These are phyloP conservation scores for Yamadazyma atmosphaerica DNA, from an alignment of 1,139 yeast genomes.

Conservation along the genomic window DNA sequence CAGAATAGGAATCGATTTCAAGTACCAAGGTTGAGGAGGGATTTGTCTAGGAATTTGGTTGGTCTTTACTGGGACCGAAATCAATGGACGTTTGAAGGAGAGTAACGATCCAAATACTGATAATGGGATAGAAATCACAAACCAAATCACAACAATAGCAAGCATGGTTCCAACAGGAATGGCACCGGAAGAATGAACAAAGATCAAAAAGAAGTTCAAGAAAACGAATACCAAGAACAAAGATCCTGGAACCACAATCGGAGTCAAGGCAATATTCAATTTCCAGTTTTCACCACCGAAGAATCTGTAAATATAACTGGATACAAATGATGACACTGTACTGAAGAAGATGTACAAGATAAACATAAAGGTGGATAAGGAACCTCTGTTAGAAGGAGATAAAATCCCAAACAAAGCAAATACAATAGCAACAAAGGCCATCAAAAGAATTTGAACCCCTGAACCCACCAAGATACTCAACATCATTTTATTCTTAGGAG, in stretches of 20 bases:
- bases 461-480: constrained; percentile 84
- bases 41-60: constrained; percentile 95
- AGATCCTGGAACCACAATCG: constrained; percentile 78
- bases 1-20: constrained; percentile 66
- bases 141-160: constrained; percentile 83
- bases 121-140: constrained; percentile 79
- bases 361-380: constrained; percentile 87
- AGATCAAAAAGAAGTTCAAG: constrained; percentile 79
- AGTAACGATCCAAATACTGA: constrained; percentile 77
- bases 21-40: constrained; percentile 87
- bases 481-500: constrained; percentile 71
- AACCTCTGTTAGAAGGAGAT: constrained; percentile 94
- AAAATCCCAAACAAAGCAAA: constrained; percentile 88
- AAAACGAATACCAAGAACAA: constrained; percentile 64
- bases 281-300: constrained; percentile 95
- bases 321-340: constrained; percentile 79
- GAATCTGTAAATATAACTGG: constrained; percentile 80
- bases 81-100: constrained; percentile 64
- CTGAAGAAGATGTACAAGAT: constrained; percentile 80
- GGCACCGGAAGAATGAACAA: constrained; percentile 87
- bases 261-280: constrained; percentile 78
- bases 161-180: constrained; percentile 90
- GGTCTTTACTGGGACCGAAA: constrained; percentile 77
- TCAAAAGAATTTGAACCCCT: constrained; percentile 80
- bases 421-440: constrained; percentile 70